phyloP scores from a whole-genome alignment of 2,329 filamentous ascomycete genomes.

The Aspergillus novofumigatus region DNA sequence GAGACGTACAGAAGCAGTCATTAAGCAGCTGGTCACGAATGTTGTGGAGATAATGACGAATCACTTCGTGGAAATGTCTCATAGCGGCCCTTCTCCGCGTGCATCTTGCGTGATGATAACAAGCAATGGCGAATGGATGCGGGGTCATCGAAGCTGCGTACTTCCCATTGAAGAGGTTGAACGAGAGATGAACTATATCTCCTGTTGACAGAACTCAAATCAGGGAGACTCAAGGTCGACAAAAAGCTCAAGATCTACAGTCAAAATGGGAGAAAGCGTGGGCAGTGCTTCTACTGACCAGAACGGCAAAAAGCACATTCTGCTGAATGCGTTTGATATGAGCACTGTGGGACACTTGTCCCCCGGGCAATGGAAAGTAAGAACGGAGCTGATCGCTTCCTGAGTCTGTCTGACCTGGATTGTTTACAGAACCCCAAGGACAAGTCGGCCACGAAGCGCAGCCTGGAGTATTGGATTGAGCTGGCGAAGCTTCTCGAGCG shows the following conservation, averaged over 20 bases:
- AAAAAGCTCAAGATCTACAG: background rate
- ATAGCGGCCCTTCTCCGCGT: background rate
- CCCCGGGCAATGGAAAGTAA: constrained; percentile 63
- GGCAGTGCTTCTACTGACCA: background rate
- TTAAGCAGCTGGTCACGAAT: constrained; percentile 9
- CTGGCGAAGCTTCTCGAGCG: constrained; percentile 59
- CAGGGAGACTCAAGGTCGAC: constrained; percentile 6
- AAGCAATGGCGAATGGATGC: constrained; percentile 13
- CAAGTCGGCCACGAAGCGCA: constrained; percentile 57
- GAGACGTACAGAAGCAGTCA: background rate
- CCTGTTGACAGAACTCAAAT: background rate
- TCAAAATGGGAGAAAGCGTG: constrained; percentile 18
- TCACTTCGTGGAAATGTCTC: constrained; percentile 1
- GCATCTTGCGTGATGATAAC: constrained; percentile 8
- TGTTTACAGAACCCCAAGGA: constrained; percentile 54
- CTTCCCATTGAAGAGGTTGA: background rate
- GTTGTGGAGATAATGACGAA: constrained; percentile 21
- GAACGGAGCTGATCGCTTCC: constrained; percentile 1
- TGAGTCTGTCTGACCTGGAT: background rate
- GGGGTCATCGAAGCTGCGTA: background rate
- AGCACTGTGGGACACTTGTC: constrained; percentile 61
- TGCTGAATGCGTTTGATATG: constrained; percentile 65
- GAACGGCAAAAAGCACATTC: constrained; percentile 48
- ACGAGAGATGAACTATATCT: background rate
- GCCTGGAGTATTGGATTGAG: constrained; percentile 60